Percentiles rank a stretch among this genome's conserved stretches.
phyloP scores from a whole-genome alignment of 176 grass and related monocot genomes.

The Eragrostis nindensis region DNA sequence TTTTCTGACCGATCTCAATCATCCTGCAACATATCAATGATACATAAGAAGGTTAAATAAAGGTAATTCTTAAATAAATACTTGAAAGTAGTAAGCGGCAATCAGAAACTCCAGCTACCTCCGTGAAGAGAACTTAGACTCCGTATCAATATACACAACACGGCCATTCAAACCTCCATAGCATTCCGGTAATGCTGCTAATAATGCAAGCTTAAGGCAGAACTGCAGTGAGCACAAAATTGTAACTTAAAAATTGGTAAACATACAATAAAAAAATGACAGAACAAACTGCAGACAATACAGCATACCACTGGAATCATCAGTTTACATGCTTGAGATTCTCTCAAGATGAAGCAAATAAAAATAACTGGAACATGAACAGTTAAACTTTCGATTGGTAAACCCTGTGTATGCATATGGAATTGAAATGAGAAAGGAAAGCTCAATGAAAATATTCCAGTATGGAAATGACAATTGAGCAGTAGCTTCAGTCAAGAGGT shows the following conservation, averaged over 20 bases:
- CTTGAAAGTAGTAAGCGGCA: neutral
- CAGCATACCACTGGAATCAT: neutral
- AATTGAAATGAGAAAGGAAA: neutral
- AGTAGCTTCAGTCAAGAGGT: neutral
- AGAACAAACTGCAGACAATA: neutral
- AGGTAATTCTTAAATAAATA: constrained; percentile 20
- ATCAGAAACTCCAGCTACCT: constrained; percentile 57
- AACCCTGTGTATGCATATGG: neutral
- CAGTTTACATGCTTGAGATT: neutral
- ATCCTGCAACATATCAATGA: constrained; percentile 62
- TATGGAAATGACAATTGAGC: neutral
- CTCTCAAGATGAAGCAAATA: neutral
- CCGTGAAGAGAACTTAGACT: constrained; percentile 91
- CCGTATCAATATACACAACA: constrained; percentile 88
- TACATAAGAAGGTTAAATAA: constrained; percentile 15
- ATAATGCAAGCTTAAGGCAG: constrained; percentile 84
- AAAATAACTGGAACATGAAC: neutral
- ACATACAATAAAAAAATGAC: neutral
- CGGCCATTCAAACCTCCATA: constrained; percentile 81
- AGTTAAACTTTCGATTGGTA: neutral
- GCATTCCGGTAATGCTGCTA: constrained; percentile 80
- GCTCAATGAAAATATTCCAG: neutral
- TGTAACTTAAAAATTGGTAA: neutral
- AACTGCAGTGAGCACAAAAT: constrained; percentile 54
- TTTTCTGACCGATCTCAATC: constrained; percentile 86